Base-by-base conservation (phyloP, 805 yeast genomes). In the Candida maltosa region DNA sequence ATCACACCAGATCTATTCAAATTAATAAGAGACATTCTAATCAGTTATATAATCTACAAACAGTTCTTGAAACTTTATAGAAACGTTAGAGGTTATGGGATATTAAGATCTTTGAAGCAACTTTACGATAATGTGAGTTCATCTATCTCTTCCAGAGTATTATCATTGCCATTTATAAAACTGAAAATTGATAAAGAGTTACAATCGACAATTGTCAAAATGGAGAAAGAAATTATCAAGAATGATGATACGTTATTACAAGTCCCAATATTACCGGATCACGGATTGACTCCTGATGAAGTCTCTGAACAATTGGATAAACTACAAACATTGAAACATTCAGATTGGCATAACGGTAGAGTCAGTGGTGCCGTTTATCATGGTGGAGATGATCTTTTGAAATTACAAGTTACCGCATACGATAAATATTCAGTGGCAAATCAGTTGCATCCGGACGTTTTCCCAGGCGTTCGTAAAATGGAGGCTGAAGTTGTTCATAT, bases 351-450 rank as follows among this genome's bases (percentile, higher is more conserved):
- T 52, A 68, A 70, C 27, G 98, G 98, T 4, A 73, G 78, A 46
- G 83, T 91, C 3, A 84, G 95, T 12, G 98, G 98, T 5, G 97
- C 97, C 0, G 97, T 91, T 8, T 91, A 91, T 51, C 97, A 93
- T 50, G 97, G 97, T 20, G 97, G 97, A 10, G 65, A 71, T n/a
- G 86, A 84, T 21, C 60, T 91, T 35, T 69, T 84, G 25, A 64
- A 72, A 25, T 65, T 93, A 24, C 97, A 93, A 60, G 64, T 93
- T 6, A 60, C 73, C 37, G 93, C 96, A 1, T 89, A 78, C 56
- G 74, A 78, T 35, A 73, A 74, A 51, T 89, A 76, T 57, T 77
- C 93, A 5, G 88, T 89, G 16, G 87, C 97, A 2, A 91, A 93
- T 61, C 98, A 93, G 61, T 68, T 91, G 34, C 98, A 91, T 56